Conservation (phyloP, 768 basidiomycete genomes). For the Tylopilus rubrobrunneus region DNA sequence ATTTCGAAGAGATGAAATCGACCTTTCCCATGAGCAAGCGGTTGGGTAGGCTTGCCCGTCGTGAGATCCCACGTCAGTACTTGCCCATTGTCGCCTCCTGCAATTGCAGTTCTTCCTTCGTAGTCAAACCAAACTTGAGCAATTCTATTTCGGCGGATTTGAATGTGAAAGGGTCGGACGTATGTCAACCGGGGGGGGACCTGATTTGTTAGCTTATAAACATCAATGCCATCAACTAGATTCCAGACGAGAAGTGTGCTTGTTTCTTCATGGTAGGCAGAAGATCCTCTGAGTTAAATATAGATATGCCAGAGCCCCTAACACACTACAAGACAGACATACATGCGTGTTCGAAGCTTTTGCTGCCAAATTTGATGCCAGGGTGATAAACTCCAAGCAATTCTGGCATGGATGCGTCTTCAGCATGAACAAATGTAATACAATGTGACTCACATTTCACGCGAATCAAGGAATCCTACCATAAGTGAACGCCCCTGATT, state of each 20-base stretch:
- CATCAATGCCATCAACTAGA: background rate
- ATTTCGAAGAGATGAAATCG: background rate
- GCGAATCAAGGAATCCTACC: background rate
- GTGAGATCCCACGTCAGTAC: background rate
- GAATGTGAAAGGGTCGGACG: background rate
- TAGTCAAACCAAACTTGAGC: background rate
- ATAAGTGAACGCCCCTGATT: background rate
- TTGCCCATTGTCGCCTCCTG: background rate
- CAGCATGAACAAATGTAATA: background rate
- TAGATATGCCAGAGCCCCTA: background rate
- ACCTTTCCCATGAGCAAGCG: background rate
- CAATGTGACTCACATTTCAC: background rate
- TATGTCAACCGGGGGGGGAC: background rate
- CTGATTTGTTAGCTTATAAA: background rate
- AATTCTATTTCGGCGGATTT: background rate
- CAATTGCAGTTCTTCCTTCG: background rate
- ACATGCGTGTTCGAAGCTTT: background rate
- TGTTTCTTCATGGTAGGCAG: background rate
- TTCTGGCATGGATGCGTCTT: background rate
- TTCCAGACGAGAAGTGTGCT: background rate
- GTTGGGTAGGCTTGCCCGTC: background rate
- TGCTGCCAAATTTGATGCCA: background rate
- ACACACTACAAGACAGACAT: background rate
- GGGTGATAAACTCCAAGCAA: background rate
- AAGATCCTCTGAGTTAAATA: background rate